Evolutionary conservation across 116 monocot species (phyloP), one percentile per base, ranked within the genome.

Genomic region (Dioscorea cayenensis): DNA sequence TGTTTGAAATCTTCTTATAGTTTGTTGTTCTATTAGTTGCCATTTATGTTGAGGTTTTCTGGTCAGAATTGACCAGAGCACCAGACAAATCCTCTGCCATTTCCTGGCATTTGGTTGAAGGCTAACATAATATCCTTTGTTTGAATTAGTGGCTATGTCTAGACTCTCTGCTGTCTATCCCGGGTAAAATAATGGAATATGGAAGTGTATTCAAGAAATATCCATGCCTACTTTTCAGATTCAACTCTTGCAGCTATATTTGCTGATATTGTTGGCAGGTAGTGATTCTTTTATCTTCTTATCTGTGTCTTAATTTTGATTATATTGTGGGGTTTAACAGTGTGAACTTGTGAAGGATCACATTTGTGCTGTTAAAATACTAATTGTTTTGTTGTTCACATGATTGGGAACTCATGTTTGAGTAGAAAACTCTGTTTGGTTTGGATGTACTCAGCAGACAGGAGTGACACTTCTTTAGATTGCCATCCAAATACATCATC

Each of bases 201-300:
- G 79, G 79, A 76, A 27, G 25, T 69, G n/a, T 55, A 69, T 35
- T 2, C 17, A 49, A 25, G 20, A 6, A 74, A 58, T 77, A 22
- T 63, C 38, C 8, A 10, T 67, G 38, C 69, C 27, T 86, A 84
- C 48, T 89, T 85, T 79, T 92, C 92, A 28, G 79, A 79, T 71
- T 79, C 84, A 61, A 70, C 77, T 66, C 75, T 96, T 27, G 69
- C 70, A 76, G 66, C 29, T 55, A 76, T 69, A 61, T 80, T 88
- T 62, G 16, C 63, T 82, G 96, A 92, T 79, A 76, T 92, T 81
- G 64, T 89, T 69, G 92, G 88, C 55, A 92, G 96, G 96, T 96
- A 87, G 17, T 51, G 16, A n/a, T 55, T 55, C 2, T 55, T 6
- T 55, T n/a, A 55, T 55, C 55, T 55, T 55, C 14, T 18, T 55